Conservation (phyloP, 345 rosid species). For the Fremontodendron californicum region DNA sequence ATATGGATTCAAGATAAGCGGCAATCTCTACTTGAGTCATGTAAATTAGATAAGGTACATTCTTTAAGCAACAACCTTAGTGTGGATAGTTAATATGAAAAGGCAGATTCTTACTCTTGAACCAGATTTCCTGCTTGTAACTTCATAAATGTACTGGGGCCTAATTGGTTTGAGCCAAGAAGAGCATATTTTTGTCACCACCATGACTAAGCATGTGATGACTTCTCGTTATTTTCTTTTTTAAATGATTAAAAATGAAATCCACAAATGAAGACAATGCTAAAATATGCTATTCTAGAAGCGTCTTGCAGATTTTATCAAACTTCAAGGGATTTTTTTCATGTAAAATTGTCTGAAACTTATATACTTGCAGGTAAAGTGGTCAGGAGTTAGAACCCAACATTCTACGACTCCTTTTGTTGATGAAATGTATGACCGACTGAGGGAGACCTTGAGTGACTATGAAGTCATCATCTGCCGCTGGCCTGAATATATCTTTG, state of each 20-base stretch:
- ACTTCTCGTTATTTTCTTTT: neutral
- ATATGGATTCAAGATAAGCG: constrained; percentile 98
- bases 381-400: constrained; percentile 93
- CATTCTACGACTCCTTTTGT: constrained; percentile 94
- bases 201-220: neutral
- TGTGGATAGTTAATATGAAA: neutral
- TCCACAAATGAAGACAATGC: neutral
- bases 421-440: constrained; percentile 89
- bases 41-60: constrained; percentile 88
- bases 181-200: neutral
- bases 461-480: constrained; percentile 90
- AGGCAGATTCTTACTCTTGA: neutral
- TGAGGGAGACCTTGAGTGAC: constrained; percentile 64
- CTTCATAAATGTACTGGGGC: neutral
- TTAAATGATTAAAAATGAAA: neutral
- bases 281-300: neutral
- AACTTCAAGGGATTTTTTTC: neutral
- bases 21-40: constrained; percentile 79
- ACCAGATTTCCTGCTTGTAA: neutral
- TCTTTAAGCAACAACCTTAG: neutral
- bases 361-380: constrained; percentile 68
- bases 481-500: constrained; percentile 95
- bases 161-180: neutral
- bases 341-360: constrained; percentile 21
- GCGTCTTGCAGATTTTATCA: neutral